Evolutionary conservation across 345 rosid genomes (phyloP).

Genomic region (Euclidium syriacum): DNA sequence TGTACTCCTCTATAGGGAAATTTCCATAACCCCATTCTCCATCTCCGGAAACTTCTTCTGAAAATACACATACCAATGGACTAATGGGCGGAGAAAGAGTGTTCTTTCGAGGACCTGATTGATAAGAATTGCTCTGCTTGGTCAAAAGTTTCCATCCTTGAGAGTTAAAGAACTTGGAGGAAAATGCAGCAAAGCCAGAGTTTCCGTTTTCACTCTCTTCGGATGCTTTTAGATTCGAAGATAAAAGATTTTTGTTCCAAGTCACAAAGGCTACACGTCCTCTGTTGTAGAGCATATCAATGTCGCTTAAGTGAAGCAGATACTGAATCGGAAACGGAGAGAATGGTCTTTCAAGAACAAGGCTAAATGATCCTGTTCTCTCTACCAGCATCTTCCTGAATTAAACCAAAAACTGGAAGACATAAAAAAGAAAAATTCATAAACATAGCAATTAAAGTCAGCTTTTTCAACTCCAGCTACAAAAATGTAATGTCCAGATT

Average conservation of each 20-base stretch:
- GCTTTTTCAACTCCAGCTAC: neutral
- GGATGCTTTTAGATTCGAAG: slow-evolving; percentile 44
- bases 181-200: slow-evolving; percentile 73
- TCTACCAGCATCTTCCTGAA: slow-evolving; percentile 67
- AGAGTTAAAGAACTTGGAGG: slow-evolving; percentile 58
- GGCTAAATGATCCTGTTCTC: slow-evolving; percentile 52
- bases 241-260: slow-evolving; percentile 54
- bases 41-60: slow-evolving; percentile 64
- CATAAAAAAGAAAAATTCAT: slow-evolving; percentile 30
- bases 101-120: slow-evolving; percentile 35
- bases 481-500: neutral
- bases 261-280: slow-evolving; percentile 69
- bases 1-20: slow-evolving; percentile 84
- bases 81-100: slow-evolving; percentile 37
- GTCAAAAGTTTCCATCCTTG: slow-evolving; percentile 57
- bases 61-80: slow-evolving; percentile 62
- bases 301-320: slow-evolving; percentile 40
- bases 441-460: slow-evolving; percentile 12
- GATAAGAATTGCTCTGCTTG: slow-evolving; percentile 35
- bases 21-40: slow-evolving; percentile 93
- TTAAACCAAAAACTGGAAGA: slow-evolving; percentile 41
- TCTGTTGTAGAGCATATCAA: slow-evolving; percentile 64
- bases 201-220: slow-evolving; percentile 63
- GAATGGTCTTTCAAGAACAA: slow-evolving; percentile 82
- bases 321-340: slow-evolving; percentile 76